Evolutionary conservation across 2,329 filamentous ascomycete genomes (phyloP).

Genomic region (Microthyrium microscopicum): DNA sequence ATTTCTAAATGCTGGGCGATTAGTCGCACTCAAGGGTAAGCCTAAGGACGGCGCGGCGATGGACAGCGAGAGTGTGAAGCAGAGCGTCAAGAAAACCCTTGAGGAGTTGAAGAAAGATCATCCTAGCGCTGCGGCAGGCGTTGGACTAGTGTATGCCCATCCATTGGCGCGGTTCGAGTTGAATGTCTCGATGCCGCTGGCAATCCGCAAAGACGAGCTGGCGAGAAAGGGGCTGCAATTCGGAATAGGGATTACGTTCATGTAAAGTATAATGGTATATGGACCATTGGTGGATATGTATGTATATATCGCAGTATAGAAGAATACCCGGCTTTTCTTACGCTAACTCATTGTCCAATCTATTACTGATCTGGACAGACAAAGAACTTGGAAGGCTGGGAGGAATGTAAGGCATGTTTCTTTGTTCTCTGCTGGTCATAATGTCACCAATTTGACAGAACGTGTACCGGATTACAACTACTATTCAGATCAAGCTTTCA

Average conservation of each 20-base stretch:
- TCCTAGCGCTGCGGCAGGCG: conserved; percentile 71
- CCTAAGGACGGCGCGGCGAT: conserved; percentile 28
- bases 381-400: too few species aligned
- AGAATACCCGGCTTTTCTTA: too few species aligned
- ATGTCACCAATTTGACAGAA: too few species aligned
- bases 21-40: conserved; percentile 52
- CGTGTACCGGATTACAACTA: too few species aligned
- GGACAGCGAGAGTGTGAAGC: conserved; percentile 32
- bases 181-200: conserved; percentile 81
- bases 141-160: conserved; percentile 89
- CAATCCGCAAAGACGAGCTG: conserved; percentile 68
- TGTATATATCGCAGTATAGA: too few species aligned
- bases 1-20: conserved; percentile 77
- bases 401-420: too few species aligned
- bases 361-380: too few species aligned
- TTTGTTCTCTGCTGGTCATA: too few species aligned
- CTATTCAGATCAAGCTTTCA: too few species aligned
- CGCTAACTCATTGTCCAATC: too few species aligned
- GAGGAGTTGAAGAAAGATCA: conserved; percentile 51
- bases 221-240: conserved; percentile 82
- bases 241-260: conserved; percentile 90
- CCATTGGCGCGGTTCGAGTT: conserved; percentile 86
- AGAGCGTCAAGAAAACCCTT: conserved; percentile 45
- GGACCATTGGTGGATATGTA: too few species aligned
- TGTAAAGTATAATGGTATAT: too few species aligned